Base-by-base conservation (phyloP, 306 rosid genomes). In the Parietaria judaica region DNA sequence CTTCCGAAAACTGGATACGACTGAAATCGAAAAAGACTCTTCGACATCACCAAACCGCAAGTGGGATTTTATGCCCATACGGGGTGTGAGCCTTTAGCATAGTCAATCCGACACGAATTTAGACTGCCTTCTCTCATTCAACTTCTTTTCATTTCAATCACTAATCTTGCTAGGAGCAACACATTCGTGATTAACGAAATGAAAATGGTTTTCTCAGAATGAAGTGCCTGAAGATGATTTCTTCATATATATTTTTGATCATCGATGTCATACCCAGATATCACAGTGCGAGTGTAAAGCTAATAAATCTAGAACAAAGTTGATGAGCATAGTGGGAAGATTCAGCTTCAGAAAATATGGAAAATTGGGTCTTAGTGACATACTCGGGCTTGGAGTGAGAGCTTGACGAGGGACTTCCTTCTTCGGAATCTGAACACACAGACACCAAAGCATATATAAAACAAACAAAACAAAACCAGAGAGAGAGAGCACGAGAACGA, bases 351-450 rank as follows among this genome's bases (percentile, higher is more conserved):
- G 39, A 16, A 61, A 17, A 51, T 59, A 51, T 45, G 34, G 36
- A 47, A 61, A 39, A 31, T 77, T 57, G 51, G 51, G 65, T 46
- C 46, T 17, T 54, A 14, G 66, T 14, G 36, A 45, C 9, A 70
- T 85, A 91, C 98, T 83, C 88, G 4, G 96, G 79, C 47, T 71
- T 85, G 55, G 72, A 89, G 58, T 78, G 81, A 58, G 84, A 63
- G 65, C 56, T 79, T 53, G 87, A 85, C 74, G 89, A 83, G 53
- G 83, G 84, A 72, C 81, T 67, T 51, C 80, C 65, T 53, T 66
- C 92, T 65, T 80, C 92, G 56, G 84, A 87, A 91, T 87, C 98
- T 91, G 95, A 59, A 67, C 80, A 81, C 73, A 84, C 70, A 76
- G 60, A 69, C 72, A 58, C 8, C 68, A 48, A 38, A 76, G 55